Conservation (phyloP, 257 asterid genomes). For the Solanum corneliomulleri region DNA sequence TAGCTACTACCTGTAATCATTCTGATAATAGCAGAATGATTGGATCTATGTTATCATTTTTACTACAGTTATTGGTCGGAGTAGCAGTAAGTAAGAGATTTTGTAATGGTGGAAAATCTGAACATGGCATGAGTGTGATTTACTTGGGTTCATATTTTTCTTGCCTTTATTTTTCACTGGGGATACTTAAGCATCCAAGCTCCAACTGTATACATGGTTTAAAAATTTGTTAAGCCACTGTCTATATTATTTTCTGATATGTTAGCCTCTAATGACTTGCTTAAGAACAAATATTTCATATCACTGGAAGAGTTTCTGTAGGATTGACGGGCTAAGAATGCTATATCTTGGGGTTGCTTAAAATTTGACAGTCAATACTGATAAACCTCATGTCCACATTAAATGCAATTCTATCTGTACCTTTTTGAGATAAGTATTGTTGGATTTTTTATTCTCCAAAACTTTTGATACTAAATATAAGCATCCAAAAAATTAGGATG, state of each 20-base stretch:
- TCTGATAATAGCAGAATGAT: background rate
- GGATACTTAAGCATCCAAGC: background rate
- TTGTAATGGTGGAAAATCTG: background rate
- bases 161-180: background rate
- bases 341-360: background rate
- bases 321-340: background rate
- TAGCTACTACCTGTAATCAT: conserved; percentile 8
- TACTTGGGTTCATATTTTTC: background rate
- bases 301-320: background rate
- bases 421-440: background rate
- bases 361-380: background rate
- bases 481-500: background rate
- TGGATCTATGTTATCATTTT: background rate
- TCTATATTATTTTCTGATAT: background rate
- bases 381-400: background rate
- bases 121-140: background rate
- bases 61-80: background rate
- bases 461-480: background rate
- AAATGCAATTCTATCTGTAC: background rate
- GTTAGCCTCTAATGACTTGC: background rate
- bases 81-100: background rate
- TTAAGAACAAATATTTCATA: background rate
- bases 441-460: background rate
- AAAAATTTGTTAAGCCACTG: background rate
- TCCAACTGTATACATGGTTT: background rate